Evolutionary conservation across 2,329 filamentous ascomycete genomes (phyloP).

Genomic region (Pyrenophora seminiperda): DNA sequence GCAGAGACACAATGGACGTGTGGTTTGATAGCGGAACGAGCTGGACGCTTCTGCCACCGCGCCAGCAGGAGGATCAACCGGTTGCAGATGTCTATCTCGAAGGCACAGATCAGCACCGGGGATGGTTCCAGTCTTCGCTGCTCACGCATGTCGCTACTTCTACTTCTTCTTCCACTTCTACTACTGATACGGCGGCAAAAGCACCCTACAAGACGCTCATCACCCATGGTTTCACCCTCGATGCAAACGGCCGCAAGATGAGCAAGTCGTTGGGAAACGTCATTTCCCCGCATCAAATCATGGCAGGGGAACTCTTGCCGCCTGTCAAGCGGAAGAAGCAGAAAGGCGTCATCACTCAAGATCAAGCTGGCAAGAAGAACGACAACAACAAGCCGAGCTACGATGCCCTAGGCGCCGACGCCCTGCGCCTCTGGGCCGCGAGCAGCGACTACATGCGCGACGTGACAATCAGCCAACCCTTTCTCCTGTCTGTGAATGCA

Average conservation of each 20-base stretch:
- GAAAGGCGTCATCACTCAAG: conserved; percentile 49
- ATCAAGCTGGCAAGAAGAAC: no score
- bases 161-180: no score
- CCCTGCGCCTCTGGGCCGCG: conserved; percentile 86
- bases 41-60: conserved; percentile 65
- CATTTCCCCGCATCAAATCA: conserved; percentile 79
- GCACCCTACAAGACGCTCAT: conserved; percentile 88
- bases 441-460: conserved; percentile 91
- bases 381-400: conserved; percentile 54
- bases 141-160: conserved; percentile 76
- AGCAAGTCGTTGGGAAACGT: conserved; percentile 95
- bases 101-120: conserved; percentile 92
- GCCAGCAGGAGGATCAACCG: conserved; percentile 44
- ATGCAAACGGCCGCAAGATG: conserved; percentile 94
- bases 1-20: conserved; percentile 97
- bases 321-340: conserved; percentile 68
- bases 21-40: conserved; percentile 99
- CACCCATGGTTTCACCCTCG: conserved; percentile 93
- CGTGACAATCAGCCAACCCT: conserved; percentile 77
- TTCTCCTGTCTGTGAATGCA: conserved; percentile 76
- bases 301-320: conserved; percentile 78
- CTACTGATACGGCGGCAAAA: conserved; percentile 32
- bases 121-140: conserved; percentile 97
- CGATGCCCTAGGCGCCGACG: conserved; percentile 82
- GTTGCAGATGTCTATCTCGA: conserved; percentile 88